Percentiles rank a stretch among this genome's conserved stretches.
Evolutionary conservation across 306 rosid genomes (phyloP).

Genomic region (Medicago arabica): DNA sequence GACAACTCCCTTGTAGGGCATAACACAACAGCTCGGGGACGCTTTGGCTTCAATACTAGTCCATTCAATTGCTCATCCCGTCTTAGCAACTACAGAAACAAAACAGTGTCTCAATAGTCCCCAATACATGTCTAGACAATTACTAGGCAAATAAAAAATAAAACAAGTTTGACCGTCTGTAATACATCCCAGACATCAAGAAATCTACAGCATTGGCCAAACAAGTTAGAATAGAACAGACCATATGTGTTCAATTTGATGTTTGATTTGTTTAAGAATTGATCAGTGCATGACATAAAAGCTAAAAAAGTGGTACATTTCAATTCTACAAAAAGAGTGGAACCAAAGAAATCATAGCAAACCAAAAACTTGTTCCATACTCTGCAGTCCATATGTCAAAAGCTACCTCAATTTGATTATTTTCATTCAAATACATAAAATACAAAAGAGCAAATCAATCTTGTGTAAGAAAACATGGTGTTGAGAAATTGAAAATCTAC

Average conservation of each 20-base stretch:
- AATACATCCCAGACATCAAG: no score
- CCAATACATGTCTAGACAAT: conserved; percentile 28
- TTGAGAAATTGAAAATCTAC: background rate
- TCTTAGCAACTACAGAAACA: conserved; percentile 72
- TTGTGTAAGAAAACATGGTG: background rate
- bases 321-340: background rate
- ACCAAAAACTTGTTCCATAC: background rate
- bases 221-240: no score
- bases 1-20: conserved; percentile 95
- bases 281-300: background rate
- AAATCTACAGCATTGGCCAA: no score
- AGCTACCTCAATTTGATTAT: conserved; percentile 3
- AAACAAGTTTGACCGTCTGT: no score
- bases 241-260: background rate
- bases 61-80: conserved; percentile 79
- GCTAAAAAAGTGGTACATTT: background rate
- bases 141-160: background rate
- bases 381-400: background rate
- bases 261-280: background rate
- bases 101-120: conserved; percentile 32
- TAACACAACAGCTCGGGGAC: conserved; percentile 87
- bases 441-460: background rate
- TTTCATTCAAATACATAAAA: conserved; percentile 13
- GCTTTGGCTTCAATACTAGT: conserved; percentile 76
- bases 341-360: background rate